Evolutionary conservation across 2,329 filamentous ascomycete species (phyloP).

Genomic region (Fusarium devonianum): DNA sequence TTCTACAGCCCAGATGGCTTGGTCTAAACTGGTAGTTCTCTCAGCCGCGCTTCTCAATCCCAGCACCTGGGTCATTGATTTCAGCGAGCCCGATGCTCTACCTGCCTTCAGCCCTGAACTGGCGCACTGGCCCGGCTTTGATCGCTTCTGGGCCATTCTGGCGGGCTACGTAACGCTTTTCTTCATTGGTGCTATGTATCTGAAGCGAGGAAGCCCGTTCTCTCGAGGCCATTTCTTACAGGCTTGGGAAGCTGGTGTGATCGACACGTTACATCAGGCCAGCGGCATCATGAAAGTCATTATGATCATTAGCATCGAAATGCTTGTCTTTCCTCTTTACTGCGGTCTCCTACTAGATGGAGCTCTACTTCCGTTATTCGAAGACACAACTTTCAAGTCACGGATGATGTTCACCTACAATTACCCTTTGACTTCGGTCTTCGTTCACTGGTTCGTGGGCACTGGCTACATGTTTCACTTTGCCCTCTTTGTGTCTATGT

Average conservation of each 20-base stretch:
- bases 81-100: slow-evolving; percentile 53
- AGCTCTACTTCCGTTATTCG: slow-evolving; percentile 88
- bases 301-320: slow-evolving; percentile 97
- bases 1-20: slow-evolving; percentile 17
- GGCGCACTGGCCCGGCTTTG: slow-evolving; percentile 71
- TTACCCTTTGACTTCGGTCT: slow-evolving; percentile 88
- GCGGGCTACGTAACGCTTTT: slow-evolving; percentile 83
- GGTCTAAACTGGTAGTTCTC: slow-evolving; percentile 29
- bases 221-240: slow-evolving; percentile 63
- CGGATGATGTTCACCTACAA: slow-evolving; percentile 79
- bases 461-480: slow-evolving; percentile 99
- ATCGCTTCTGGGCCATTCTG: slow-evolving; percentile 75
- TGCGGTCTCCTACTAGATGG: slow-evolving; percentile 90
- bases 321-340: slow-evolving; percentile 96
- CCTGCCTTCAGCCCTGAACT: slow-evolving; percentile 61
- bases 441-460: slow-evolving; percentile 98
- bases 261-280: slow-evolving; percentile 88
- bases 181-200: slow-evolving; percentile 77
- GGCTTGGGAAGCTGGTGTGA: slow-evolving; percentile 76
- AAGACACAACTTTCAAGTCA: slow-evolving; percentile 77
- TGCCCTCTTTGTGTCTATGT: slow-evolving; percentile 98
- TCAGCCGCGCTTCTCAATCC: slow-evolving; percentile 52
- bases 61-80: slow-evolving; percentile 65
- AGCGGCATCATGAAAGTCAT: slow-evolving; percentile 98
- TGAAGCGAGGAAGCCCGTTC: slow-evolving; percentile 75